Evolutionary conservation across 768 basidiomycete genomes (phyloP).

Genomic region (Bullera alba): DNA sequence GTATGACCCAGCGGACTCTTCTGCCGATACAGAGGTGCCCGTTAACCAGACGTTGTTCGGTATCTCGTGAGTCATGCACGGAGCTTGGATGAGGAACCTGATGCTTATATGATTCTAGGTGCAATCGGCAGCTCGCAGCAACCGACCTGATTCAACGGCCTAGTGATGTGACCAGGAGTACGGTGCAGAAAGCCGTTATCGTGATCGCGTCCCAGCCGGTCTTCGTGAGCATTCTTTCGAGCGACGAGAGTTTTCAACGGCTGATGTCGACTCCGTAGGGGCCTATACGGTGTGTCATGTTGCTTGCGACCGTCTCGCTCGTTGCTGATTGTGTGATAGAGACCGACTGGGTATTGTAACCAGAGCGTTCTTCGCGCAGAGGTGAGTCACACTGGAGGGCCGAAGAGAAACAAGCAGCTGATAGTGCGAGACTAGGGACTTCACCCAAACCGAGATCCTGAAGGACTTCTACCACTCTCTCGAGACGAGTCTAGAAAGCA

Average conservation of each 20-base stretch:
- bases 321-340: slow-evolving; percentile 49
- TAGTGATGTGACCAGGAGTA: slow-evolving; percentile 82
- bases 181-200: slow-evolving; percentile 95
- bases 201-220: slow-evolving; percentile 61
- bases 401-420: neutral
- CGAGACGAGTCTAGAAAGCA: slow-evolving; percentile 64
- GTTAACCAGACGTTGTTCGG: slow-evolving; percentile 73
- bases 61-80: slow-evolving; percentile 64
- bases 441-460: slow-evolving; percentile 77
- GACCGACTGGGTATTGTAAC: slow-evolving; percentile 94
- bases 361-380: slow-evolving; percentile 77
- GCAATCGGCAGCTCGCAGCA: slow-evolving; percentile 88
- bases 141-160: slow-evolving; percentile 65
- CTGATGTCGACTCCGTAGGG: slow-evolving; percentile 49
- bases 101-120: slow-evolving; percentile 51
- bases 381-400: slow-evolving; percentile 52
- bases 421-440: slow-evolving; percentile 57
- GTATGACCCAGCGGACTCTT: slow-evolving; percentile 22
- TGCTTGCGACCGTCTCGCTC: too few species aligned
- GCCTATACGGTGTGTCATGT: slow-evolving; percentile 64
- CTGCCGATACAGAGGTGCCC: slow-evolving; percentile 32
- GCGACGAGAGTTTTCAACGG: neutral
- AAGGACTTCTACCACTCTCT: slow-evolving; percentile 75
- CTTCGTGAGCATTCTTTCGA: slow-evolving; percentile 33
- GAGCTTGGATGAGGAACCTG: neutral